Evolutionary conservation across 176 grass and related monocot genomes (phyloP), one percentile per base, ranked within the genome.

Genomic region (Cocos nucifera): DNA sequence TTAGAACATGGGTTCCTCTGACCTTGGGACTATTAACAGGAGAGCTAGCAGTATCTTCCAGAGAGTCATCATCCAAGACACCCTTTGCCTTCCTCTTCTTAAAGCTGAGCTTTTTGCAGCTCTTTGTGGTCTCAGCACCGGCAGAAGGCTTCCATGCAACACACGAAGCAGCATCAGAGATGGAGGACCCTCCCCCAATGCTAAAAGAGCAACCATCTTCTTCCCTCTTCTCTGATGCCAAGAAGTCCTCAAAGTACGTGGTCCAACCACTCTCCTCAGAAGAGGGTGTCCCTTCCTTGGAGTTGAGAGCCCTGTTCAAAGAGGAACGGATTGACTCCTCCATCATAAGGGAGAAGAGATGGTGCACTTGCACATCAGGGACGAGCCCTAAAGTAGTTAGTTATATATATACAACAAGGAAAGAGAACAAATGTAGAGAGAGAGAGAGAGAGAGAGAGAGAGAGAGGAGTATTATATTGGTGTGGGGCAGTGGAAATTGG

Each of bases 11-110:
- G 35, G 16, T 64, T 51, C 62, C 16, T 24, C 28, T 20, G 54
- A 96, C 93, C 87, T 98, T 98, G 55, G 93, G 93, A 66, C 87
- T 98, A 62, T 86, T 92, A 18, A 83, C 93, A 35, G 93, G 93
- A 55, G 93, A 98, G 67, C 93, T 98, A 22, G 93, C 93, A 65
- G 93, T 98, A 63, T 98, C 93, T 66, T 88, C 81, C 56, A 92
- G 64, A 57, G 86, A 74, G 75, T 83, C 93, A 57, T 85, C 78
- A 17, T 80, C 59, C 52, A 98, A 72, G 5, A 67, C 49, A 49
- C 66, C 67, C 50, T 72, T 83, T 44, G 51, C 59, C 66, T 82
- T 84, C 54, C 81, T 88, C 79, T 77, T 92, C 63, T 85, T 89
- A 35, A 85, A 58, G 78, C 54, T 92, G 12, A 92, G 35, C 65